A percentile compares a stretch with the other conserved stretches of the same genome.
phyloP scores from a whole-genome alignment of 768 basidiomycete genomes.

The Mycena filopes region DNA sequence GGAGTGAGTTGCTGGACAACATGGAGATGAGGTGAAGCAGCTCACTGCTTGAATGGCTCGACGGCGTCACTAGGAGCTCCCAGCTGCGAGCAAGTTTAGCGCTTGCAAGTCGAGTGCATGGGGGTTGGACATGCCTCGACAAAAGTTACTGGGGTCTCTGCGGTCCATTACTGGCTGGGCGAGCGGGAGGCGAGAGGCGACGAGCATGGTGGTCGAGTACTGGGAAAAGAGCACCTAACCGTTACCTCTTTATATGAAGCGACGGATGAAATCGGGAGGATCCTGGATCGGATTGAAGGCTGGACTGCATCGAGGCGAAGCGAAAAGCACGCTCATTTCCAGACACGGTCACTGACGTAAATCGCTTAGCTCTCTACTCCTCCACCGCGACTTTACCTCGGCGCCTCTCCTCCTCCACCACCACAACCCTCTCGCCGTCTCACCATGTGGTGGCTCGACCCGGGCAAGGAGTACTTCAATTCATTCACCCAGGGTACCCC shows the following conservation, averaged over 20 bases:
- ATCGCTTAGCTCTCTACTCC: no score
- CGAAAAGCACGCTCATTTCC: not conserved
- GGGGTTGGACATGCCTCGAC: constrained; percentile 2
- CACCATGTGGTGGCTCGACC: constrained; percentile 95
- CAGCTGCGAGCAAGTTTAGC: constrained; percentile 48
- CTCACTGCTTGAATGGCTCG: constrained; percentile 70
- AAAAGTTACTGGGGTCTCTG: constrained; percentile 10
- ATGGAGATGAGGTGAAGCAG: constrained; percentile 20
- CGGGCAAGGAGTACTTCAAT: constrained; percentile 83
- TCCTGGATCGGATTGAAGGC: not conserved
- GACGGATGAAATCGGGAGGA: constrained; percentile 26
- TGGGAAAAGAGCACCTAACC: not conserved
- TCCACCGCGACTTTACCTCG: no score
- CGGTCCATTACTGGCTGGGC: not conserved
- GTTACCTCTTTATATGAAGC: constrained; percentile 1
- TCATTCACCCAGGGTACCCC: constrained; percentile 5
- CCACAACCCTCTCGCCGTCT: no score
- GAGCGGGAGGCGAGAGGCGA: not conserved
- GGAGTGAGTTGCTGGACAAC: not conserved
- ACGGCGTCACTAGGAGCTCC: constrained; percentile 67
- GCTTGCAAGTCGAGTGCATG: constrained; percentile 38
- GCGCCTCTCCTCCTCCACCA: no score
- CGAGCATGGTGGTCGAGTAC: constrained; percentile 15
- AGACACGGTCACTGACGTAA: no score
- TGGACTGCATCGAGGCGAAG: constrained; percentile 7